phyloP scores from a whole-genome alignment of 148 eudicot species.

The Dianthus caryophyllus region DNA sequence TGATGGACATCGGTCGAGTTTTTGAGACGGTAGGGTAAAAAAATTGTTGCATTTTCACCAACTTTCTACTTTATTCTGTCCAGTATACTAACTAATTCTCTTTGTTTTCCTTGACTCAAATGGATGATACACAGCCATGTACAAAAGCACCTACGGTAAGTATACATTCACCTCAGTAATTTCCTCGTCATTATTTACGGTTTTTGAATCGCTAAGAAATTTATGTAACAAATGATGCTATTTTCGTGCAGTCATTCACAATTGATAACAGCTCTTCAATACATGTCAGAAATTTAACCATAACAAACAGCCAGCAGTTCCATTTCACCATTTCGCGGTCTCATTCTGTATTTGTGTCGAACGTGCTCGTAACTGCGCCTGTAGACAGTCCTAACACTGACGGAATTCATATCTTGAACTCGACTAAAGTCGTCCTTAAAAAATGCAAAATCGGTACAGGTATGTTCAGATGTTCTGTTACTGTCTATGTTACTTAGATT shows the following conservation, averaged over 20 bases:
- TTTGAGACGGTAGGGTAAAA: not conserved
- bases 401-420: slow-evolving; percentile 78
- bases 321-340: slow-evolving; percentile 64
- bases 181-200: not conserved
- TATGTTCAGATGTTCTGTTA: slow-evolving; percentile 7
- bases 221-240: not conserved
- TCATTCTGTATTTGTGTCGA: slow-evolving; percentile 51
- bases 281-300: slow-evolving; percentile 65
- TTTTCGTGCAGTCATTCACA: slow-evolving; percentile 65
- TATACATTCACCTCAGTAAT: slow-evolving; percentile 7
- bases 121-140: slow-evolving; percentile 96
- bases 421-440: slow-evolving; percentile 66
- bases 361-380: slow-evolving; percentile 65
- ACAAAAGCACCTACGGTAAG: slow-evolving; percentile 90
- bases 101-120: slow-evolving; percentile 21
- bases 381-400: slow-evolving; percentile 98
- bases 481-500: not conserved
- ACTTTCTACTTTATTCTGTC: slow-evolving; percentile 2
- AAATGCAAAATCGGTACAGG: slow-evolving; percentile 91
- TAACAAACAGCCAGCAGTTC: slow-evolving; percentile 92
- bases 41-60: not conserved
- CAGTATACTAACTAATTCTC: slow-evolving; percentile 8
- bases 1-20: not conserved
- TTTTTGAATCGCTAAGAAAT: not conserved
- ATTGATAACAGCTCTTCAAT: slow-evolving; percentile 69